Percentiles rank a stretch among this genome's conserved stretches.
Conservation (phyloP, 176 grass and related monocot species). For the Paspalum notatum region DNA sequence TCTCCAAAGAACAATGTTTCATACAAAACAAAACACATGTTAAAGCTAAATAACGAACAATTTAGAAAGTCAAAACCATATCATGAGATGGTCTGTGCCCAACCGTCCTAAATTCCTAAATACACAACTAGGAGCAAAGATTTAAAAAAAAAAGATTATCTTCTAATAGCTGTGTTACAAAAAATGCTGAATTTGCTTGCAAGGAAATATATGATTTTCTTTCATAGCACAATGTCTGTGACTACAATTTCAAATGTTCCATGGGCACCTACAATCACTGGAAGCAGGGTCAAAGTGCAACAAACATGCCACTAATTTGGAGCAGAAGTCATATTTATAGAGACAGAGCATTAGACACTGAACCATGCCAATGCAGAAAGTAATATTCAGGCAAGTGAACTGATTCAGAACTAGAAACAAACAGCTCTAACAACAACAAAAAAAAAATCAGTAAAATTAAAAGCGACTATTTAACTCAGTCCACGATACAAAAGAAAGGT, state of each 20-base stretch:
- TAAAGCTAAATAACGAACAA: not conserved
- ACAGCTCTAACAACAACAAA: slow-evolving; percentile 20
- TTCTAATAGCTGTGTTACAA: not conserved
- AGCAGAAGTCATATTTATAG: not conserved
- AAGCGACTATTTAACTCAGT: slow-evolving; percentile 1
- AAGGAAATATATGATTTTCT: slow-evolving; percentile 10
- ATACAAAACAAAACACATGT: not conserved
- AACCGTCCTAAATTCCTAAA: slow-evolving; percentile 4
- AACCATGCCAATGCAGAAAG: not conserved
- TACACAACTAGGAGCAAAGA: not conserved
- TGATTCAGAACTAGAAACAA: slow-evolving; percentile 11
- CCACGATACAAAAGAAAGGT: slow-evolving; percentile 29
- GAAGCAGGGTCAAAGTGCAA: not conserved
- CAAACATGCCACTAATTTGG: not conserved
- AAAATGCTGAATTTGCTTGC: not conserved
- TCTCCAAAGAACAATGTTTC: not conserved
- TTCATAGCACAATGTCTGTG: not conserved
- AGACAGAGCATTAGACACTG: not conserved
- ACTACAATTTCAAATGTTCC: not conserved
- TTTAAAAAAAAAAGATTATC: not conserved
- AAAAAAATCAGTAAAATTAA: not conserved
- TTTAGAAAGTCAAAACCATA: not conserved
- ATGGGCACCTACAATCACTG: not conserved
- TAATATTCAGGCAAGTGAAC: slow-evolving; percentile 16
- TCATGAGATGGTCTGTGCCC: no score